Evolutionary conservation across 352 stramenopile species (phyloP).

Genomic region (Phytophthora constricta): DNA sequence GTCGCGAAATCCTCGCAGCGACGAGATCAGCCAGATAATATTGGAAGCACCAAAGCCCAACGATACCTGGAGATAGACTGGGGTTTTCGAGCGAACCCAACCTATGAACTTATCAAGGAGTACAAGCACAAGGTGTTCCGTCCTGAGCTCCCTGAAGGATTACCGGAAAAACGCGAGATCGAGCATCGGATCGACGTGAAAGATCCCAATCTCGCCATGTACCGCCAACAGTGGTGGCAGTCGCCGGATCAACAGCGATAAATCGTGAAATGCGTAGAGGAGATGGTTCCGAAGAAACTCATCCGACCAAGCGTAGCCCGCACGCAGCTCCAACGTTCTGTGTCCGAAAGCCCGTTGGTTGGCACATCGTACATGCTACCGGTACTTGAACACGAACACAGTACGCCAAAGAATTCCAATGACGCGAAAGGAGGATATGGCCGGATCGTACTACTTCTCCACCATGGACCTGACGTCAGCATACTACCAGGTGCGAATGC

Average conservation of each 20-base stretch:
- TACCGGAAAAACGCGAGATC: slow-evolving; percentile 3
- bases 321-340: slow-evolving; percentile 25
- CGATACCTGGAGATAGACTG: no score
- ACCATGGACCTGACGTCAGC: no score
- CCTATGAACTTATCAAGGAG: background rate
- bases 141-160: background rate
- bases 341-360: slow-evolving; percentile 22
- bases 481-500: background rate
- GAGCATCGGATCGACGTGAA: no score
- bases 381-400: background rate
- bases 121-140: slow-evolving; percentile 4
- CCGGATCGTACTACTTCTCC: no score
- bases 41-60: slow-evolving; percentile 1
- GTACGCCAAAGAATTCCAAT: slow-evolving; percentile 12
- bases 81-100: background rate
- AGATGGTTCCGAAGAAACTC: background rate
- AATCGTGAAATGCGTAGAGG: background rate
- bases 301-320: slow-evolving; percentile 21
- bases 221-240: slow-evolving; percentile 6
- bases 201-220: no score
- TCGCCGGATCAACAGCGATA: slow-evolving; percentile 12
- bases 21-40: background rate
- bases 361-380: slow-evolving; percentile 35
- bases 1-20: background rate
- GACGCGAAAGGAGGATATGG: no score